Base-by-base conservation (phyloP, 2,329 filamentous ascomycete genomes). In the Ophiobolus disseminans region DNA sequence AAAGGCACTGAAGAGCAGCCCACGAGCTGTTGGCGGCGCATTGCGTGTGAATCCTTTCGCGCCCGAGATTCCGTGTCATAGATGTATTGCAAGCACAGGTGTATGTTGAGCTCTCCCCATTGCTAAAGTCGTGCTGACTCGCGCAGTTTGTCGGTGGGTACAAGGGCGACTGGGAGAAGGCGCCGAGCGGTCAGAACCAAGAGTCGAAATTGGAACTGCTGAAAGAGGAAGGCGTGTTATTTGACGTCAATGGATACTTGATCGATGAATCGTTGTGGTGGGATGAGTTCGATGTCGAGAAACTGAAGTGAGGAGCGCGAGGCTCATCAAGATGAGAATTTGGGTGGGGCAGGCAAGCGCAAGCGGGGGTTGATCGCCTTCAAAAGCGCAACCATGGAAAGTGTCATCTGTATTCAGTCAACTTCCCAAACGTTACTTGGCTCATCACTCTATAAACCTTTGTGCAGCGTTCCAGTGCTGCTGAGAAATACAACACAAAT, bases 41-140 rank as follows among this genome's bases (percentile, higher is more conserved):
- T 78, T 95, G 65, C 82, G 88, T 14, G 78, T 75, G 26, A 96
- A 96, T 68, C 90, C 90, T 0, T 95, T 93, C 63, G 90, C 91
- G 11, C 90, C 91, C 0, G 81, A 84, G 25, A 87, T 93, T 4
- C 91, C 90, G 1, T 95, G 90, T 60, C 90, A 95, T 72, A 82
- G 91, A 8, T 87, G 93, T 17, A 82, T 95, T 37, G 88, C 89
- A 5, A 86, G 85, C 31, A 86, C 86, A 41, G 86, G 89, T 10
- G 78, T 80, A n/a, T 72, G 75, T 61, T 4, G 17, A 7, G 9
- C 34, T 20, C 10, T 13, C 13, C n/a, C 17, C 5, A 14, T n/a
- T 6, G 5, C 11, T 14, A 31, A n/a, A 6, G 13, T 17, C 19
- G 22, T 38, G 44, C 49, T 58, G 31, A 56, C 36, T 5, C 17